Evolutionary conservation across 1,284 basidiomycete species (phyloP).

Genomic region (Apiotrichum porosum): DNA sequence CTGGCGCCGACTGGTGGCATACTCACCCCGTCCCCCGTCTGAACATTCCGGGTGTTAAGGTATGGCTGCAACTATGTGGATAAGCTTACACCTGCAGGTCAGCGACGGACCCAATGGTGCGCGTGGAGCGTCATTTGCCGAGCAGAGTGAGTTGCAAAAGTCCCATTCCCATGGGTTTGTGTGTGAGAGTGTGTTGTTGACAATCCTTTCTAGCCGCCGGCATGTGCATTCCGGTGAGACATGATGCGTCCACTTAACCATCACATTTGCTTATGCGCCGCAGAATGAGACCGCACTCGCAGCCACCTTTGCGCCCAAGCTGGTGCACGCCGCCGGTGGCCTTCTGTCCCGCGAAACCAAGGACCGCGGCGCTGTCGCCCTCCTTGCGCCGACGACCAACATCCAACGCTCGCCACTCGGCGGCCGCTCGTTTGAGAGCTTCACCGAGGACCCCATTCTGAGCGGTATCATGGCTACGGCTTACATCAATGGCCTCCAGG

Average conservation of each 20-base stretch:
- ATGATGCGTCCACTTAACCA: too few relatives aligned
- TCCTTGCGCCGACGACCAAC: conserved; percentile 56
- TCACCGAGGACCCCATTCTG: conserved; percentile 69
- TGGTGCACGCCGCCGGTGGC: not conserved
- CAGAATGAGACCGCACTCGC: conserved; percentile 1
- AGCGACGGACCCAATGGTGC: conserved; percentile 53
- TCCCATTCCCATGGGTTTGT: too few relatives aligned
- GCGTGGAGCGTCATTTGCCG: conserved; percentile 47
- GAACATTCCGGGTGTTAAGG: conserved; percentile 54
- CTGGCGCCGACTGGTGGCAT: conserved; percentile 58
- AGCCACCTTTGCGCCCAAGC: not conserved
- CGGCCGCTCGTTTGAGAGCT: conserved; percentile 54
- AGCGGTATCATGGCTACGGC: conserved; percentile 64
- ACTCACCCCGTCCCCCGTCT: conserved; percentile 57
- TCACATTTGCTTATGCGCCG: too few relatives aligned
- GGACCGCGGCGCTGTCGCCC: conserved; percentile 2
- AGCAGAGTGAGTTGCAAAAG: conserved; percentile 22
- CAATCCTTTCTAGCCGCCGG: conserved; percentile 39
- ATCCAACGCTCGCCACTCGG: conserved; percentile 70
- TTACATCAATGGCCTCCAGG: conserved; percentile 67
- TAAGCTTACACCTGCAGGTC: conserved; percentile 19
- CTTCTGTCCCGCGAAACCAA: conserved; percentile 2
- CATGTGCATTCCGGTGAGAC: conserved; percentile 63
- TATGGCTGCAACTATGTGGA: conserved; percentile 21
- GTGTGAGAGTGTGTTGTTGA: too few relatives aligned